Evolutionary conservation across 2,329 filamentous ascomycete species (phyloP), one percentile per base, ranked within the genome.

Genomic region (Laburnicola sp.): DNA sequence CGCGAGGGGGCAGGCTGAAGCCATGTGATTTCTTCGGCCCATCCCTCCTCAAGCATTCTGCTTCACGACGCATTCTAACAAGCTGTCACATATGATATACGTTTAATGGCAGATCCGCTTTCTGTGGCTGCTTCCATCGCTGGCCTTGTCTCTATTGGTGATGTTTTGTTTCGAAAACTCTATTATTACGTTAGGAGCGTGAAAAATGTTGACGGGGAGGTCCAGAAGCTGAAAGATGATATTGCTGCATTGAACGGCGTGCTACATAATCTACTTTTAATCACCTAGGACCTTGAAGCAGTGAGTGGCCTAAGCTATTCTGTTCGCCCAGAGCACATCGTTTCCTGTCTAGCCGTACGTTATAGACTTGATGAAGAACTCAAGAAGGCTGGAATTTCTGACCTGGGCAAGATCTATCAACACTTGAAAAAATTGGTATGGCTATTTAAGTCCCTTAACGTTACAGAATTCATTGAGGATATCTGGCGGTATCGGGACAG

Each of bases 111-210:
- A 2, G 56, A 59, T 25, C 54, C 56, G 6, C 51, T 59, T 1
- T 59, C 56, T n/a, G 28, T 57, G 7, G 54, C 56, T 9, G 54
- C 48, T n/a, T 57, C 54, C 10, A 55, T 60, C 21, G 58, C 56
- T 6, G 56, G 58, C 9, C 45, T 58, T 6, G 23, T 55, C 4
- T 55, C 53, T 16, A 10, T 60, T 3, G 47, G 41, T 16, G 58
- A 60, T 42, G 39, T 42, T 6, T 46, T 60, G 3, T 52, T 59
- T 39, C 38, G 48, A 34, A 48, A 37, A 27, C 25, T 60, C 3
- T 54, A 51, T 31, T 46, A 47, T 16, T 60, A 55, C 45, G 41
- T 44, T 16, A 52, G 35, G n/a, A 34, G 26, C 6, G 57, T 53
- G 3, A 51, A 51, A 45, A 34, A 50, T 11, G 55, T 55, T 8